These are phyloP conservation scores for Emmonsiellopsis sp. DNA, from an alignment of 2,329 filamentous ascomycete genomes.

Conservation along the genomic window DNA sequence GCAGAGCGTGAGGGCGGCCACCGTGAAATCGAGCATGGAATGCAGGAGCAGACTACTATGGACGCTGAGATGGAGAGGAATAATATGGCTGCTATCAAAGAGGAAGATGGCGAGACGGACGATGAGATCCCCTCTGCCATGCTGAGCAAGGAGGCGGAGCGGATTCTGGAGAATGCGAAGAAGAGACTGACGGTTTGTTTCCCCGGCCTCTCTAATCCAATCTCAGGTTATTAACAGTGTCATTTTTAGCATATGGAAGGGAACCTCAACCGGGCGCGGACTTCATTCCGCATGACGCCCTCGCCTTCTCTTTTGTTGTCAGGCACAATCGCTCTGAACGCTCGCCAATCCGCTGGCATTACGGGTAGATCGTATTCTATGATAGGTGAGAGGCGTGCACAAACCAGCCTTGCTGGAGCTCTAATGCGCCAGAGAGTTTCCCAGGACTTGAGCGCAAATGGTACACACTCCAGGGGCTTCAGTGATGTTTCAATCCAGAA, in stretches of 20 bases:
- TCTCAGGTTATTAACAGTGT: background rate
- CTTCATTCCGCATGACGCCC: slow-evolving; percentile 49
- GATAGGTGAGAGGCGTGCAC: slow-evolving; percentile 21
- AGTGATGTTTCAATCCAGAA: slow-evolving; percentile 50
- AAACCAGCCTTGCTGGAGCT: slow-evolving; percentile 10
- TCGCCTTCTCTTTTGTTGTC: slow-evolving; percentile 36
- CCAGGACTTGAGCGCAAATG: slow-evolving; percentile 30
- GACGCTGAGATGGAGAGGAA: slow-evolving; percentile 17
- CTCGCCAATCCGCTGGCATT: slow-evolving; percentile 31
- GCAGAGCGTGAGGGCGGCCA: background rate
- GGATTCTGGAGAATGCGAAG: slow-evolving; percentile 90
- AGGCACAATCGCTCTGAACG: slow-evolving; percentile 20
- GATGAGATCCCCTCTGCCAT: slow-evolving; percentile 62
- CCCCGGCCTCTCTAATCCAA: background rate
- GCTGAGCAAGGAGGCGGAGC: slow-evolving; percentile 72
- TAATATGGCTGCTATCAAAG: slow-evolving; percentile 29
- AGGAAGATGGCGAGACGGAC: slow-evolving; percentile 47
- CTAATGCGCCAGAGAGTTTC: slow-evolving; percentile 29
- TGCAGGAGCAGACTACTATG: slow-evolving; percentile 11
- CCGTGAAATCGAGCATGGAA: background rate
- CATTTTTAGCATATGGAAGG: slow-evolving; percentile 74
- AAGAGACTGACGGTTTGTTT: slow-evolving; percentile 67
- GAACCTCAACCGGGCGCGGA: slow-evolving; percentile 70
- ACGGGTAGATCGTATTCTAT: slow-evolving; percentile 34
- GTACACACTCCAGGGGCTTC: slow-evolving; percentile 48